Conservation (phyloP, 2,329 filamentous ascomycete species). For the Ophiostoma montium region DNA sequence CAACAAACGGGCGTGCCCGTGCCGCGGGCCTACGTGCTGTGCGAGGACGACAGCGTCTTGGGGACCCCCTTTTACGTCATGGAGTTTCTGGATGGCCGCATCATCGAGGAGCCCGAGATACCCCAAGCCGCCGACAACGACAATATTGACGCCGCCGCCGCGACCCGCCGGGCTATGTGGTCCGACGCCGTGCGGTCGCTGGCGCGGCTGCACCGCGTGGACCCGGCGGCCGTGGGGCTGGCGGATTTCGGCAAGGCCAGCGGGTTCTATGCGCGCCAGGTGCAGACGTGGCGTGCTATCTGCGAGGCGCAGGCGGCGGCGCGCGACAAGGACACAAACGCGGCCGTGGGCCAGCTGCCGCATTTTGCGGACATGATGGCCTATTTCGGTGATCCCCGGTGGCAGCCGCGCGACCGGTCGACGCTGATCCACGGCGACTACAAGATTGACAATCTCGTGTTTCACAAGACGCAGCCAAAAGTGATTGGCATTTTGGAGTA, state of each 20-base stretch:
- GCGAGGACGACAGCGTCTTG: constrained; percentile 65
- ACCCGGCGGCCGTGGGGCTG: constrained; percentile 52
- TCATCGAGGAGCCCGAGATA: constrained; percentile 79
- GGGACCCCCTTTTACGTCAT: constrained; percentile 96
- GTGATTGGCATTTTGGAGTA: constrained; percentile 88
- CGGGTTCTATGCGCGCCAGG: constrained; percentile 77
- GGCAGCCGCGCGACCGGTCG: constrained; percentile 63
- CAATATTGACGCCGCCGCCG: constrained; percentile 1
- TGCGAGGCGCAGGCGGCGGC: constrained; percentile 63
- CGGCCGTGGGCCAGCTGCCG: constrained; percentile 67
- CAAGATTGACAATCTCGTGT: constrained; percentile 86
- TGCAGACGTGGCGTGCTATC: constrained; percentile 69
- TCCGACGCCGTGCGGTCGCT: constrained; percentile 69
- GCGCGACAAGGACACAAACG: constrained; percentile 61
- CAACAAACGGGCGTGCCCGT: constrained; percentile 63
- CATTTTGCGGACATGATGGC: constrained; percentile 65
- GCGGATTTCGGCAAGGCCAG: constrained; percentile 55
- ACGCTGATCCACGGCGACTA: constrained; percentile 89
- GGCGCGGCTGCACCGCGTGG: constrained; percentile 69
- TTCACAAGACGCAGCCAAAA: constrained; percentile 72
- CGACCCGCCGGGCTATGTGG: constrained; percentile 60
- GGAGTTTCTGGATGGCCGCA: constrained; percentile 86
- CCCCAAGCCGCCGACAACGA: constrained; percentile 57
- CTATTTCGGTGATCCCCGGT: constrained; percentile 58
- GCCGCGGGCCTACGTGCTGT: constrained; percentile 69